Evolutionary conservation across 78 protist genomes (phyloP), one percentile per base, ranked within the genome.

Genomic region (Planoprotostelium fungivorum): DNA sequence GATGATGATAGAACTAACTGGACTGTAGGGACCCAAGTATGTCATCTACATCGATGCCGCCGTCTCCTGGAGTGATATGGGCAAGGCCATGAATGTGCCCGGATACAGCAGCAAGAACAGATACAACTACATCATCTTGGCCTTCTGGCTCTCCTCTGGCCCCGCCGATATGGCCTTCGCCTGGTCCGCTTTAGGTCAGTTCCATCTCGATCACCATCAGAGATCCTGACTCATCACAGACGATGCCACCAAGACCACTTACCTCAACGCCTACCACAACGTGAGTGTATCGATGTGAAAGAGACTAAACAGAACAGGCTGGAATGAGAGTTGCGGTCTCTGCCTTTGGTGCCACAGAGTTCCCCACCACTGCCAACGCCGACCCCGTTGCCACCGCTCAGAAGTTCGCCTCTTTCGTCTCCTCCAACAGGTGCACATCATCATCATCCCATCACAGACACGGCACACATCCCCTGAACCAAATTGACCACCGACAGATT

Each of bases 321-420:
- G 73, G 73, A 25, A 87, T 39, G 37, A 87, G 83, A 36, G 37
- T 88, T 9, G 1, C 73, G 84, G 86, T 83, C 37, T 34, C 63
- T 10, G 90, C 90, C 10, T 88, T 88, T 34, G 90, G 90, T 1
- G 90, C 90, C 86, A 88, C 90, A 1, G 90, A 88, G 25, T 88
- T 88, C 86, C 90, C 90, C 34, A 88, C 90, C 34, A 39, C 90
- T 29, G 90, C 39, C 29, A 87, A 87, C 1, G 84, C 29, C 37
- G 86, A 88, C 34, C 84, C 90, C n/a, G 90, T 88, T 31, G 34
- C 29, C 34, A 34, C 35, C 84, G 84, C 88, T n/a, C 16, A 35
- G 34, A 34, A 23, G 36, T 29, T 88, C 31, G 90, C 90, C 34
- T 29, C 39, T 29, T 88, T 88, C 90, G 34, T 88, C 37, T 39